Base-by-base conservation (phyloP, 1,139 yeast species). In the Zhuliangozyma blackwelliae region DNA sequence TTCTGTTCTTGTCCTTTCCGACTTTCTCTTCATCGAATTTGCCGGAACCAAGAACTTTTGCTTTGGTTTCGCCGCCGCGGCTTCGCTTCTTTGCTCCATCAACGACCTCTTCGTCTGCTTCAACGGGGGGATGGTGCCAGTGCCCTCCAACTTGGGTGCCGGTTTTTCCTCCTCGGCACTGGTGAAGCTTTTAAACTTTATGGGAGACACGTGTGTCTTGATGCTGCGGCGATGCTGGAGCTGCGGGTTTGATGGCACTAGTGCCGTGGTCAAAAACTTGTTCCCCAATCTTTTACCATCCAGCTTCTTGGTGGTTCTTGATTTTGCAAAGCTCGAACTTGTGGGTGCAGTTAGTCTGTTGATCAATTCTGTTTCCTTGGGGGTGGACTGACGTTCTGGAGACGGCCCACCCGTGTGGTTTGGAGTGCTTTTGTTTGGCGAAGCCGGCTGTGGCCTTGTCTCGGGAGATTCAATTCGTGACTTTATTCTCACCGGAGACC, bases 191-290 rank as follows among this genome's bases (percentile, higher is more conserved):
- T 25, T 28, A 10, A 21, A 16, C 22, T 36, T 39, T 6, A 32
- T 5, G 5, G 42, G 42, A 4, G 42, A 39, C 3, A 21, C 28
- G 13, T 33, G 31, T 9, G 23, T 9, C 23, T 22, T 22, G 23
- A 22, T 9, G 5, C 23, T 22, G 7, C 23, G 23, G 30, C 6
- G 31, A 12, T 32, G 22, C 29, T 9, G 34, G 16, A 28, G 31
- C 10, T 34, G 38, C 5, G 39, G 41, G 33, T 38, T 25, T 37
- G 47, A 27, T 40, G 48, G 35, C 20, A 60, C 61, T 25, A 67
- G 49, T 3, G 65, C 59, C 3, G 72, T 65, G 0, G 71, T 61
- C 31, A 67, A 53, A 38, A 67, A 65, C 41, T 59, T 52, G 37
- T 65, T 66, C 40, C 57, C 40, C 13, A 28, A 2, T 25, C 34